Evolutionary conservation across 441 rosid genomes (phyloP).

Genomic region (Daphne laureola): DNA sequence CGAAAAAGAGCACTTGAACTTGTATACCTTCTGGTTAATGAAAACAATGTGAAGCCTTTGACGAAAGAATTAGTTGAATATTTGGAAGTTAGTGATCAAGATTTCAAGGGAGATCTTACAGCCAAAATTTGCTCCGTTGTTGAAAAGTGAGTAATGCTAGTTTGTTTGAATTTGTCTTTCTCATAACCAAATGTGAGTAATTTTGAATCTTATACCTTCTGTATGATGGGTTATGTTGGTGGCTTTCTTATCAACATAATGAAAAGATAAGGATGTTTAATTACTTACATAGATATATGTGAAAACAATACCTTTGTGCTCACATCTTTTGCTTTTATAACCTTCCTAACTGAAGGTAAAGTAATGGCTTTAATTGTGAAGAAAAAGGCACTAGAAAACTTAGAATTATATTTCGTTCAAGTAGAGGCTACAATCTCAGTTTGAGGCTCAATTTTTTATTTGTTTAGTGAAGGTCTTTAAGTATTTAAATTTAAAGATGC

Average conservation of each 20-base stretch:
- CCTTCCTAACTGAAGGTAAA: no score
- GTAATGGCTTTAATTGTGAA: no score
- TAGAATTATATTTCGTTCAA: no score
- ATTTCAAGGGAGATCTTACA: conserved; percentile 93
- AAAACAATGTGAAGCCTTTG: conserved; percentile 82
- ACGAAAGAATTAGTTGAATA: conserved; percentile 89
- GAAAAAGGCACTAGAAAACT: no score
- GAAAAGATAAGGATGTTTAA: not conserved
- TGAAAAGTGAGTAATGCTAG: conserved; percentile 71
- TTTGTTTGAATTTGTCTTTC: conserved; percentile 3
- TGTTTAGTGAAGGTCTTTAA: no score
- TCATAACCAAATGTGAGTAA: conserved; percentile 3
- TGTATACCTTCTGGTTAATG: conserved; percentile 81
- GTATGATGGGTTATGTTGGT: conserved; percentile 7
- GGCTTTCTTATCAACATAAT: not conserved
- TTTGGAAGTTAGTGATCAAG: conserved; percentile 94
- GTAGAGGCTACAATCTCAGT: no score
- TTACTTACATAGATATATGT: not conserved
- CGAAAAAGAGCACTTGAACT: conserved; percentile 97
- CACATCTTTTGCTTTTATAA: no score
- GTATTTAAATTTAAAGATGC: no score
- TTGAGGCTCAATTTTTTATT: no score
- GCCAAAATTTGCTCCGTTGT: conserved; percentile 94
- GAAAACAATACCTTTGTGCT: no score
- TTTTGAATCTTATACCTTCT: conserved; percentile 10